These are phyloP conservation scores for Glycine tomentella DNA, from an alignment of 306 rosid genomes.

Conservation along the genomic window DNA sequence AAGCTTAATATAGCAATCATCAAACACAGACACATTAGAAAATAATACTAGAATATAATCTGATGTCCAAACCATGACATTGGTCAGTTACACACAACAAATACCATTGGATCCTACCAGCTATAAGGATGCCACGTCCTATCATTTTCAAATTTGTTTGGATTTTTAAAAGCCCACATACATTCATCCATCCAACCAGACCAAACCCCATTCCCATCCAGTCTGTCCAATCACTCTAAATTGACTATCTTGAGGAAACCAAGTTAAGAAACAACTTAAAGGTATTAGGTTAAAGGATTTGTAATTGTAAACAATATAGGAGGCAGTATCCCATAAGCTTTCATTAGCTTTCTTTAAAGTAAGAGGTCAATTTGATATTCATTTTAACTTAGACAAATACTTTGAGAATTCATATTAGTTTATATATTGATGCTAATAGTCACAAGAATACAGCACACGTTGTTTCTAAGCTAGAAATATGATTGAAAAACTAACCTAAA, in stretches of 20 bases:
- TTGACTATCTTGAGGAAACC: not conserved
- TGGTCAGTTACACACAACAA: not conserved
- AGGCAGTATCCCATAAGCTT: not conserved
- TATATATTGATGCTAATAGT: constrained; percentile 18
- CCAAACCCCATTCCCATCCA: not conserved
- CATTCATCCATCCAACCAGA: not conserved
- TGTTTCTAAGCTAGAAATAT: constrained; percentile 23
- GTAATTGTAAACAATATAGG: constrained; percentile 12
- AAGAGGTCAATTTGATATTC: not conserved
- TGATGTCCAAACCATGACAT: constrained; percentile 1
- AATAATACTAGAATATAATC: constrained; percentile 20
- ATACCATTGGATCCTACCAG: not conserved
- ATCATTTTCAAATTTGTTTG: constrained; percentile 15
- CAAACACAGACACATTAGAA: constrained; percentile 6
- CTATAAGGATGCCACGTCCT: constrained; percentile 8
- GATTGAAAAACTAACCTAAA: constrained; percentile 65
- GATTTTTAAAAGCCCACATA: not conserved
- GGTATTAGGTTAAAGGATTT: constrained; percentile 8
- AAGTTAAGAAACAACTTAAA: constrained; percentile 8
- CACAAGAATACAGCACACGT: constrained; percentile 2
- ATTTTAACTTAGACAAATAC: not conserved
- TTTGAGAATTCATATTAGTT: constrained; percentile 19
- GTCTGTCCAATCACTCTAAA: not conserved
- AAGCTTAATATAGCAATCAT: constrained; percentile 27
- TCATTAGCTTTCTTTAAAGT: not conserved